phyloP scores from a whole-genome alignment of 208 protist species.

The Acanthamoeba comandoni region DNA sequence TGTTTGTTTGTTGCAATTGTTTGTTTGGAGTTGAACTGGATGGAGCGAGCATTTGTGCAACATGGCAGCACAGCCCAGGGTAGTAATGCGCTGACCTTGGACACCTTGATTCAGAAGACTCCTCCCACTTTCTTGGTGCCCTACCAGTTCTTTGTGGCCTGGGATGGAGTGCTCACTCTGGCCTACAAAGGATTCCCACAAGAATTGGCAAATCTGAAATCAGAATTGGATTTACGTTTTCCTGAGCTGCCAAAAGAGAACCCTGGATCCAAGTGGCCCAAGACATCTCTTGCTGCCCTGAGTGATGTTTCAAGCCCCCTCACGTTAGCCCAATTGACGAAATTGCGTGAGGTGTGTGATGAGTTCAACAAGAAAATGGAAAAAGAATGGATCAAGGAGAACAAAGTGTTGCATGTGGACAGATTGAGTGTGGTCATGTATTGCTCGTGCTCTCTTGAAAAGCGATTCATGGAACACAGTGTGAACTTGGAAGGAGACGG shows the following conservation, averaged over 20 bases:
- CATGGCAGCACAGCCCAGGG: no score
- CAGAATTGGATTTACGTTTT: slow-evolving; percentile 4
- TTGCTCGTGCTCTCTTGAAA: slow-evolving; percentile 48
- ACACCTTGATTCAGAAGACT: slow-evolving; percentile 9
- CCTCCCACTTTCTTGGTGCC: background rate
- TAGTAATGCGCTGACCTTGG: background rate
- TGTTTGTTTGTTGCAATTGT: no score
- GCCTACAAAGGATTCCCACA: slow-evolving; percentile 46
- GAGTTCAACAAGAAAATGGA: slow-evolving; percentile 3
- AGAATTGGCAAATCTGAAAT: slow-evolving; percentile 13
- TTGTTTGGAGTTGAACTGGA: no score
- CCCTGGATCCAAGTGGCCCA: slow-evolving; percentile 57
- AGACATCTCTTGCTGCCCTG: slow-evolving; percentile 47
- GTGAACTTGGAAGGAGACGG: background rate
- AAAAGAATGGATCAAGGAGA: background rate
- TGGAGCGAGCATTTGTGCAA: no score
- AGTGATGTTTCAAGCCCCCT: background rate
- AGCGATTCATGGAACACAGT: slow-evolving; percentile 2
- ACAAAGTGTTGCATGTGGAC: background rate
- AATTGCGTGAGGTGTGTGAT: slow-evolving; percentile 12
- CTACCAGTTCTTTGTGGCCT: slow-evolving; percentile 50
- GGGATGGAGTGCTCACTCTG: slow-evolving; percentile 40
- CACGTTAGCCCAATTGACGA: slow-evolving; percentile 13
- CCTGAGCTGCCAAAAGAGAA: slow-evolving; percentile 61
- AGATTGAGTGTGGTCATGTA: slow-evolving; percentile 29